Evolutionary conservation across 2,329 filamentous ascomycete species (phyloP).

Genomic region (Aspergillus candidus): DNA sequence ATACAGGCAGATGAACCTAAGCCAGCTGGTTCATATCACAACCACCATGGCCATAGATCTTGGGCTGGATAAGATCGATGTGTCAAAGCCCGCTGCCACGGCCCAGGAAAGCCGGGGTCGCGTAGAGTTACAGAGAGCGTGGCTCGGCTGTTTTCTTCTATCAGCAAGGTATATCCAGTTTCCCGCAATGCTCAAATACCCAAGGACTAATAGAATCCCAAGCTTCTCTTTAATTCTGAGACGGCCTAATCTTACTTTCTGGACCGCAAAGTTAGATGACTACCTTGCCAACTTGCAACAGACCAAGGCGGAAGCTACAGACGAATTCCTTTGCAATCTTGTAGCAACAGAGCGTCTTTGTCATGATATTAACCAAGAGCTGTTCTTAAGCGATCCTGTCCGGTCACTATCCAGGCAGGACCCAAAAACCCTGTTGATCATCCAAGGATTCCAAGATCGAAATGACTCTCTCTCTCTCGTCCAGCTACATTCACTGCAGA

Average conservation of each 20-base stretch:
- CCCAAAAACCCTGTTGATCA: not conserved
- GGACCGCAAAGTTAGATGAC: constrained; percentile 2
- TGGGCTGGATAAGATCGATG: constrained; percentile 3
- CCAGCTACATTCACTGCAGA: not conserved
- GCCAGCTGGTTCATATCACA: constrained; percentile 5
- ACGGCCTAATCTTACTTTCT: constrained; percentile 2
- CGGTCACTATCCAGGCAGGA: not conserved
- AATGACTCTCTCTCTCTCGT: not conserved
- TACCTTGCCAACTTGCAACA: constrained; percentile 2
- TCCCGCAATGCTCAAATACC: not conserved
- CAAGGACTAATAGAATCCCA: not conserved
- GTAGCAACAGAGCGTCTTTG: not conserved
- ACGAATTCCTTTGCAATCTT: constrained; percentile 4
- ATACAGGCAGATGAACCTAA: constrained; percentile 4
- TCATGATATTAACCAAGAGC: not conserved
- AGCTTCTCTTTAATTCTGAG: constrained; percentile 7
- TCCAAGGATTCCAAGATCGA: not conserved
- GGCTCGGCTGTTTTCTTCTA: constrained; percentile 2
- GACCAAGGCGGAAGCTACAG: constrained; percentile 1
- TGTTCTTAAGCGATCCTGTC: constrained; percentile 1
- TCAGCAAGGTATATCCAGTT: not conserved
- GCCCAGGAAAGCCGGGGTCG: not conserved
- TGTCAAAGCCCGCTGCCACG: not conserved
- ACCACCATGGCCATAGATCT: constrained; percentile 7
- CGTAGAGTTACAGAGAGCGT: not conserved